These are phyloP conservation scores for Malassezia nana DNA, from an alignment of 1,284 basidiomycete genomes.

Conservation along the genomic window DNA sequence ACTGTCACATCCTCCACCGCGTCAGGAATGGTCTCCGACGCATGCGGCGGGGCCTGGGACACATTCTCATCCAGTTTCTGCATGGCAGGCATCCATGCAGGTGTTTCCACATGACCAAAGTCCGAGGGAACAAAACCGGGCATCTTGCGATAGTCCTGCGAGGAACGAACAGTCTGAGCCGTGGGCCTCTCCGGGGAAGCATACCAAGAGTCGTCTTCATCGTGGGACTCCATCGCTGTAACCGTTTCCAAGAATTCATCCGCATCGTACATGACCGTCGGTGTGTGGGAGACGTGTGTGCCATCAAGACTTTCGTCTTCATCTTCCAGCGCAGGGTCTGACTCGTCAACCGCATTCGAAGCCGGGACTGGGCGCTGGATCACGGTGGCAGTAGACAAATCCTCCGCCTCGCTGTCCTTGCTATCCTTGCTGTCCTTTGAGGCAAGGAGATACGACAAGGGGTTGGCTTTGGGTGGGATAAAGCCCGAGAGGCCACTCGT, in stretches of 20 bases:
- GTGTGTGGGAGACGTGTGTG: constrained; percentile 3
- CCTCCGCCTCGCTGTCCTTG: background rate
- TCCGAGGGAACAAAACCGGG: background rate
- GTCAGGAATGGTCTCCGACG: background rate
- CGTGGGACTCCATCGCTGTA: background rate
- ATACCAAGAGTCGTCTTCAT: background rate
- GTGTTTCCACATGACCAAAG: background rate
- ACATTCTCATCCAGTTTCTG: background rate
- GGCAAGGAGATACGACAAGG: background rate
- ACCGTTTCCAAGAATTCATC: constrained; percentile 1
- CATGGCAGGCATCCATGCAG: background rate
- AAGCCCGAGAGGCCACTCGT: background rate
- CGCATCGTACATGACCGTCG: constrained; percentile 18
- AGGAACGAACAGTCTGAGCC: no score
- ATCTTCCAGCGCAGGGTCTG: background rate
- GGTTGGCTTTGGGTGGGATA: background rate
- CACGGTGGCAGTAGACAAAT: background rate
- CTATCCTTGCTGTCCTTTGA: background rate
- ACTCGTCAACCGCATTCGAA: background rate
- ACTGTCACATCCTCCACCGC: background rate
- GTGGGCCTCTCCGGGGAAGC: background rate
- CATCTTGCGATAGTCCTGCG: background rate
- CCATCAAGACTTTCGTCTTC: background rate
- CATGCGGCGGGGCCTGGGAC: background rate
- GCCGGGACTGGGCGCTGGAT: background rate